A percentile compares a stretch with the other conserved stretches of the same genome.
Evolutionary conservation across 257 asterid species (phyloP).

Genomic region (Salvia rosmarinus): DNA sequence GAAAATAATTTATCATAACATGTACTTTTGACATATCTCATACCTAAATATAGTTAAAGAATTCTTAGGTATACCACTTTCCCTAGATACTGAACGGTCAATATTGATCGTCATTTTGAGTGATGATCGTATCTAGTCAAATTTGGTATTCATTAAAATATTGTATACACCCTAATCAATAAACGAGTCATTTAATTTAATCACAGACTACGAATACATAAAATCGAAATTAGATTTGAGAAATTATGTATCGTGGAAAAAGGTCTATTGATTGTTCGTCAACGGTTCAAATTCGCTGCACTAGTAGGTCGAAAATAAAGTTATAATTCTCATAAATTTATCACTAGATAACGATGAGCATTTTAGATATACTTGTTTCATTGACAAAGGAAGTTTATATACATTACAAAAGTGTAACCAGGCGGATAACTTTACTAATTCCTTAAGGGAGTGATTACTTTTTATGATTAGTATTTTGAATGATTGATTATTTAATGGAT

Average conservation of each 20-base stretch:
- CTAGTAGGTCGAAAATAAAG: neutral
- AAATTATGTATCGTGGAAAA: neutral
- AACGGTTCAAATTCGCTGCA: neutral
- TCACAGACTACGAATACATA: neutral
- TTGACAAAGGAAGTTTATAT: too few species aligned
- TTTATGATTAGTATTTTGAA: too few species aligned
- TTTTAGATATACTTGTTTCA: neutral
- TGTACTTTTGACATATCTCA: neutral
- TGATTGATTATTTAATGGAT: too few species aligned
- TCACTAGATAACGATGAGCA: neutral
- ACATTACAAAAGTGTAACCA: too few species aligned
- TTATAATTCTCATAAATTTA: neutral
- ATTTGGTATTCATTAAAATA: neutral
- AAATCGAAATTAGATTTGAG: neutral
- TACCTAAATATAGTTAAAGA: conserved; percentile 1
- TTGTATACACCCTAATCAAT: neutral
- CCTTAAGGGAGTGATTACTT: too few species aligned
- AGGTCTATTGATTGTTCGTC: neutral
- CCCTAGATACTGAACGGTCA: neutral
- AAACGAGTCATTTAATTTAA: neutral
- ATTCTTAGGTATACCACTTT: neutral
- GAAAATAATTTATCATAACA: neutral
- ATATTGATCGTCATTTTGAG: too few species aligned
- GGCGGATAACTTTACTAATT: too few species aligned
- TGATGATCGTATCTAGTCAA: too few species aligned